Conservation (phyloP, 345 rosid genomes). For the Pistacia integerrima region DNA sequence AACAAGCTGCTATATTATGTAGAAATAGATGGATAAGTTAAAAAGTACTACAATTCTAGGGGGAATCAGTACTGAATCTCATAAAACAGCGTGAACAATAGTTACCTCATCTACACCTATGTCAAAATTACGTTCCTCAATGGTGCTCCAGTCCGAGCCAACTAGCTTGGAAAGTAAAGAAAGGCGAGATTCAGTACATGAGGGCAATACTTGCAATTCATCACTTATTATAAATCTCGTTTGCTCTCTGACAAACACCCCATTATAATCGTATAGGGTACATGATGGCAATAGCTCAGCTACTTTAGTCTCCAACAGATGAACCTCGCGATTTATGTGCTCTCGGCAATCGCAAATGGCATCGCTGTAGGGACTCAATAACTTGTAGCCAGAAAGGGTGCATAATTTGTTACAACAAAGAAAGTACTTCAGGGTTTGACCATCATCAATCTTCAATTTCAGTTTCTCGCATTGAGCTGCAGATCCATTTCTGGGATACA, state of each 20-base stretch:
- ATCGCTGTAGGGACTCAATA: not conserved
- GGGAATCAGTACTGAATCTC: no score
- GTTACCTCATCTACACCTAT: constrained; percentile 19
- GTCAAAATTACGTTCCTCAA: constrained; percentile 12
- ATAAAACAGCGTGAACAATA: not conserved
- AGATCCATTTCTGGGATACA: constrained; percentile 17
- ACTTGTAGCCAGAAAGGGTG: not conserved
- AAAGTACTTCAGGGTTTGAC: not conserved
- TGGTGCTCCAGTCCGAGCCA: constrained; percentile 3
- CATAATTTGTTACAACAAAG: not conserved
- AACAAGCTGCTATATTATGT: no score
- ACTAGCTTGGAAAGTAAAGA: constrained; percentile 19
- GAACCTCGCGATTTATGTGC: not conserved
- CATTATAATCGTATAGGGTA: no score
- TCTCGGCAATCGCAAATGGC: constrained; percentile 15
- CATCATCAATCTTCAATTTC: constrained; percentile 17
- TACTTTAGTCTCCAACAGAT: not conserved
- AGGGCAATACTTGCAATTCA: constrained; percentile 18
- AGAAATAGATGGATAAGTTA: no score
- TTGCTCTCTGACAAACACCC: constrained; percentile 26
- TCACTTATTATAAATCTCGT: constrained; percentile 8
- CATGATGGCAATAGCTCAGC: no score
- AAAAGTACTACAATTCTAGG: no score
- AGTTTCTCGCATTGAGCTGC: constrained; percentile 9
- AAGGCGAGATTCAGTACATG: constrained; percentile 8